Base-by-base conservation (phyloP, 2,329 filamentous ascomycete genomes). In the Penicillium verrucosum region DNA sequence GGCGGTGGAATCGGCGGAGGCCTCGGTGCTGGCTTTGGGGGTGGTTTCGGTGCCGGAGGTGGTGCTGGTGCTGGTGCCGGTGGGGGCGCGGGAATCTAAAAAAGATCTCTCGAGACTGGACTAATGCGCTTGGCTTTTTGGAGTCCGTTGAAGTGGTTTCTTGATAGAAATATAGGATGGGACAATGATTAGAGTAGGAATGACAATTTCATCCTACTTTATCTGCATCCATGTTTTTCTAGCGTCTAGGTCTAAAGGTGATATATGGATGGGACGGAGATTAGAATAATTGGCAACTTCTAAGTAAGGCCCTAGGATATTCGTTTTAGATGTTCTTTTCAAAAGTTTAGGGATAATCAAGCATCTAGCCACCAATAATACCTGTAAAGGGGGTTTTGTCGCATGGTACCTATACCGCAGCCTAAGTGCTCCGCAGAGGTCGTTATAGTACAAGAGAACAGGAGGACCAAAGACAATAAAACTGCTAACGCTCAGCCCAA, bases 401-500 rank as follows among this genome's bases (percentile, higher is more conserved):
- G 8, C 27, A 29, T 9, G 27, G 27, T 2, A 29, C 27, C 8
- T 29, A 29, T 9, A 9, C 27, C 27, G 7, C 27, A 9, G 27
- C 27, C 8, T 29, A 29, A 29, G 27, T 29, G 9, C 27, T 27
- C 27, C 4, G 8, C 14, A n/a, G 18, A 11, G 4, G 8, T 51
- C 7, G 12, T 11, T 25, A 18, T 32, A 12, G 5, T 10, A 18
- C 12, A 27, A 14, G 38, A 36, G 27, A 44, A 25, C 1, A 49
- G 8, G 37, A 21, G 12, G 32, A 38, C 2, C 2, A 45, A 36
- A 34, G 14, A 44, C 14, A n/a, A 30, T 23, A 18, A 36, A 46
- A 56, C 16, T 32, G 41, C 30, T 44, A 55, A 41, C 54, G 42
- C 47, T 56, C 36, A 52, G 53, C 38, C 57, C 52, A 44, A 62